Evolutionary conservation across 768 basidiomycete genomes (phyloP), one percentile per base, ranked within the genome.

Genomic region (Lactifluus piperatus): DNA sequence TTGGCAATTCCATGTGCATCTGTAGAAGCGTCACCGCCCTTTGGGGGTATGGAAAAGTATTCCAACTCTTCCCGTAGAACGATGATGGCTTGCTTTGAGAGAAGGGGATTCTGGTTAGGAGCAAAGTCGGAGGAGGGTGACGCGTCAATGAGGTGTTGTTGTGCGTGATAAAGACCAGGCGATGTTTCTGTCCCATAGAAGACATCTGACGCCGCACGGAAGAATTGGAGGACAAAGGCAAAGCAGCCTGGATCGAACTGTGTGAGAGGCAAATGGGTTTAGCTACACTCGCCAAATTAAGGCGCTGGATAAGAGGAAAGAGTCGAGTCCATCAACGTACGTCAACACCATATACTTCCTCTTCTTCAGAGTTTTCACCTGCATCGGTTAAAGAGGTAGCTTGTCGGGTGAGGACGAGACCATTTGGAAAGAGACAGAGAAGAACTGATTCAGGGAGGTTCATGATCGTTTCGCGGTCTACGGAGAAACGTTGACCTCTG

Each of bases 211-310:
- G 95, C 88, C 69, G 77, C 81, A 49, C 85, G 81, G 78, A 97
- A 99, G 81, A 98, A 98, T 43, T 80, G 78, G 29, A 99, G 83
- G 49, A 98, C 92, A 71, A 85, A 98, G 73, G 86, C 80, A 74
- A 99, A 97, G 72, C 94, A 97, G 45, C 92, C 87, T 54, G 95
- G 93, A 75, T 99, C 97, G 70, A 97, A 99, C 95, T 98, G 45
- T 45, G 56, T 47, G 54, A 48, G 58, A 46, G 45, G 54, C 29
- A 48, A 57, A 62, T 60, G 27, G 64, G 54, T 52, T 54, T 41
- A 54, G 58, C 58, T 54, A 34, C 53, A 55, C 32, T 14, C 54
- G 50, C 48, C 34, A 41, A 11, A 41, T 52, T 60, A 47, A 56
- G 57, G 61, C 37, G 39, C 60, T 43, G 59, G 52, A 53, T 34